Conservation (phyloP, 2,329 filamentous ascomycete species). For the Colletotrichum chrysophilum region DNA sequence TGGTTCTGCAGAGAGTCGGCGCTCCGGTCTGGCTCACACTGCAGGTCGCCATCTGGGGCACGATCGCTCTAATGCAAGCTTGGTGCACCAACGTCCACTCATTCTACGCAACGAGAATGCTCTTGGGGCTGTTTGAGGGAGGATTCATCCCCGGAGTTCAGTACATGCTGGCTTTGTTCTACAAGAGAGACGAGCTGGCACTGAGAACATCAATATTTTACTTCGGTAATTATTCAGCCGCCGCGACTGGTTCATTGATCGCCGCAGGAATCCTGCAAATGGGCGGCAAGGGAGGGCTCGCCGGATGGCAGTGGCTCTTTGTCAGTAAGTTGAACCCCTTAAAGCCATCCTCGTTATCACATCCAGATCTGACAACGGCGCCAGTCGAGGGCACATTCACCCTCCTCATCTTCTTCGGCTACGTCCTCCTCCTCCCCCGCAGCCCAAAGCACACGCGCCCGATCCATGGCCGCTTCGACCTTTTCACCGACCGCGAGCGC, state of each 20-base stretch:
- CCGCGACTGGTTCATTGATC: constrained; percentile 16
- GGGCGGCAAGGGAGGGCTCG: neutral
- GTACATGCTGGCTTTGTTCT: constrained; percentile 33
- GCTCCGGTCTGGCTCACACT: constrained; percentile 12
- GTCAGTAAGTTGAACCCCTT: neutral
- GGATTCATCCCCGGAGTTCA: constrained; percentile 36
- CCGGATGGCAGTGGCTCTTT: constrained; percentile 24
- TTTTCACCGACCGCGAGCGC: constrained; percentile 9
- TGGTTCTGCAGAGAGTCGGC: constrained; percentile 37
- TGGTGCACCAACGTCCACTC: constrained; percentile 29
- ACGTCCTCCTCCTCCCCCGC: constrained; percentile 6
- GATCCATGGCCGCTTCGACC: constrained; percentile 9
- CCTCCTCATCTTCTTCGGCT: constrained; percentile 8
- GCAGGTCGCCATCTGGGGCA: constrained; percentile 33
- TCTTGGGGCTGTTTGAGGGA: constrained; percentile 33
- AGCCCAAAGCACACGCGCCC: constrained; percentile 8
- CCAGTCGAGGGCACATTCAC: constrained; percentile 7
- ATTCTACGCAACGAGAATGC: constrained; percentile 30
- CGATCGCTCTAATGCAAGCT: constrained; percentile 31
- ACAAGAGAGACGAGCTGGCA: constrained; percentile 32
- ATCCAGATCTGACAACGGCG: neutral
- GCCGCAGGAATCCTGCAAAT: constrained; percentile 16
- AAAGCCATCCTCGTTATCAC: neutral
- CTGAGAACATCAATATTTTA: constrained; percentile 43
- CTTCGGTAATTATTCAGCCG: constrained; percentile 44